Evolutionary conservation across 163 green algal species (phyloP).

Genomic region (Chlorella variabilis): DNA sequence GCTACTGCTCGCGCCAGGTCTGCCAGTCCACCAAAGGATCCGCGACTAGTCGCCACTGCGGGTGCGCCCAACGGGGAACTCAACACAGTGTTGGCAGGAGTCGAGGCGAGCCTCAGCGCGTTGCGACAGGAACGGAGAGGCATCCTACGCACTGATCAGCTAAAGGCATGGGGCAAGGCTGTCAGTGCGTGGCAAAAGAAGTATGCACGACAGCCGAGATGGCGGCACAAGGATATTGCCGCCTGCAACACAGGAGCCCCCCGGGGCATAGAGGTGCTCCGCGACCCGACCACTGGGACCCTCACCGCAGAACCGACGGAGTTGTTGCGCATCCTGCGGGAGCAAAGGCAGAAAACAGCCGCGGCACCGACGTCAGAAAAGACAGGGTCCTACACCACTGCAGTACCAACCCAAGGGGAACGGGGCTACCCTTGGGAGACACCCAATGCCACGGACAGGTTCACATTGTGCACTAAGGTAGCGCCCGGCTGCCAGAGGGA

Average conservation of each 20-base stretch:
- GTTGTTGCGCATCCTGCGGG: not conserved
- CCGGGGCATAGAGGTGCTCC: not conserved
- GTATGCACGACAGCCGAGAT: not conserved
- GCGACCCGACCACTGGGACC: not conserved
- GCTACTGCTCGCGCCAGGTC: too few relatives aligned
- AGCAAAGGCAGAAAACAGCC: constrained; percentile 13
- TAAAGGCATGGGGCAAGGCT: not conserved
- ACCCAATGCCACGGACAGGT: too few relatives aligned
- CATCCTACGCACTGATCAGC: not conserved
- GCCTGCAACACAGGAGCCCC: not conserved
- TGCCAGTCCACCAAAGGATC: too few relatives aligned
- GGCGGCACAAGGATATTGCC: not conserved
- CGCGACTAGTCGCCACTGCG: too few relatives aligned
- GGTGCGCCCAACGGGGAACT: too few relatives aligned
- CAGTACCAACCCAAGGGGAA: not conserved
- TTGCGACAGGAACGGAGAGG: not conserved
- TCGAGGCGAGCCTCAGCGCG: not conserved
- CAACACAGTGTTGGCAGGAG: not conserved
- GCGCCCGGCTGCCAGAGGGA: not conserved
- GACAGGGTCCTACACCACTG: not conserved
- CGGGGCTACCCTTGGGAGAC: not conserved
- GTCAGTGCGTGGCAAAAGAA: not conserved
- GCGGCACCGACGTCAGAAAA: not conserved
- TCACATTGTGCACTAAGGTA: not conserved
- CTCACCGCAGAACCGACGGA: not conserved